These are phyloP conservation scores for Talinum fruticosum DNA, from an alignment of 148 eudicot species.

Conservation along the genomic window DNA sequence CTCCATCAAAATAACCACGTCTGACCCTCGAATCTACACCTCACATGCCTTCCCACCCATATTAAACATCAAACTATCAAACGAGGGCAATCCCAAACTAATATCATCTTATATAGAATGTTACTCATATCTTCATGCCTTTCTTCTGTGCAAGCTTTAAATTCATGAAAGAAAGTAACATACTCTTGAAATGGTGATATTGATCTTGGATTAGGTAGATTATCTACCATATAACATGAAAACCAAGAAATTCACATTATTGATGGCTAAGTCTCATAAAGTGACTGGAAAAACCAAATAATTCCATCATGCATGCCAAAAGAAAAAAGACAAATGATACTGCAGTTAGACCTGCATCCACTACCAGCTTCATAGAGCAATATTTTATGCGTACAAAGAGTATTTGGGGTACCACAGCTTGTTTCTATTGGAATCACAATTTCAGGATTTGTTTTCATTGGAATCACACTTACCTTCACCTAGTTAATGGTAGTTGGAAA, in stretches of 20 bases:
- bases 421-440: background rate
- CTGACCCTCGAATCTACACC: background rate
- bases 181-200: too few relatives aligned
- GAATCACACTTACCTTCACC: background rate
- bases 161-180: too few relatives aligned
- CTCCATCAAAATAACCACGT: background rate
- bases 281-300: too few relatives aligned
- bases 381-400: too few relatives aligned
- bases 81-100: background rate
- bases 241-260: too few relatives aligned
- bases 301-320: too few relatives aligned
- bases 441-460: background rate
- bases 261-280: too few relatives aligned
- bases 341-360: background rate
- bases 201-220: too few relatives aligned
- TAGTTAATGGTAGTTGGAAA: constrained; percentile 1
- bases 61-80: background rate
- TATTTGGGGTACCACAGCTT: too few relatives aligned
- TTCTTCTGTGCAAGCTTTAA: background rate
- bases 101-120: background rate
- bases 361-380: background rate
- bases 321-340: too few relatives aligned
- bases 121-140: background rate
- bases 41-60: background rate
- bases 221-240: too few relatives aligned